A percentile compares a stretch with the other conserved stretches of the same genome.
Evolutionary conservation across 139 green algal species (phyloP).

Genomic region (Chlamydomonas incerta): DNA sequence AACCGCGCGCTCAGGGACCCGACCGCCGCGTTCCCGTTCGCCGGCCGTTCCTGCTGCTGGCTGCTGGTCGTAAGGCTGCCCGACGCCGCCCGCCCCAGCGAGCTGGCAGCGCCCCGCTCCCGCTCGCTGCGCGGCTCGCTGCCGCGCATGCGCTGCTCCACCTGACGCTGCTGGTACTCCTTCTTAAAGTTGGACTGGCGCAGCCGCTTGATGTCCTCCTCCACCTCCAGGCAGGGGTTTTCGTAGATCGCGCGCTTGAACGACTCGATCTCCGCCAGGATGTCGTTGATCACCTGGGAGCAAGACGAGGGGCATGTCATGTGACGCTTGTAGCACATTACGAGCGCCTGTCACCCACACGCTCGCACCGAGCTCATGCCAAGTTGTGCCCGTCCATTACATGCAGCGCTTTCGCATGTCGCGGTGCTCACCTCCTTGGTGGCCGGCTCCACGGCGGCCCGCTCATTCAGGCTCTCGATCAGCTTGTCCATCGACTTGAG

Average conservation of each 20-base stretch:
- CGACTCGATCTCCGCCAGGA: conserved; percentile 35
- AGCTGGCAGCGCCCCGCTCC: neutral
- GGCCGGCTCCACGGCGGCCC: neutral
- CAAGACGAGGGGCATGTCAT: neutral
- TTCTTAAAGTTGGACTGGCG: conserved; percentile 60
- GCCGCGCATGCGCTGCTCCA: conserved; percentile 36
- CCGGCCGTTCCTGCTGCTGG: neutral
- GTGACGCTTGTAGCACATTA: too few relatives aligned
- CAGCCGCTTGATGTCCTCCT: conserved; percentile 54
- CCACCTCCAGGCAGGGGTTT: conserved; percentile 49
- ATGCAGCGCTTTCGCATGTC: too few relatives aligned
- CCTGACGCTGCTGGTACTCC: conserved; percentile 52
- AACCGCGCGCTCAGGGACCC: too few relatives aligned
- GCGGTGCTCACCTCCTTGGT: conserved; percentile 25
- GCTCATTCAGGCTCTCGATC: conserved; percentile 53
- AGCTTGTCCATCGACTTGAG: conserved; percentile 59
- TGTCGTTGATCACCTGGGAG: conserved; percentile 22
- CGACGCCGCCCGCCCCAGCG: too few relatives aligned
- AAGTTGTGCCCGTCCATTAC: too few relatives aligned
- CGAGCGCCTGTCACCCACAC: too few relatives aligned
- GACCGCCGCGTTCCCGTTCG: too few relatives aligned
- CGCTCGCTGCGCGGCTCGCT: neutral
- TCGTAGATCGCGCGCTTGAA: conserved; percentile 54
- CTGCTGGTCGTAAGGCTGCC: too few relatives aligned
- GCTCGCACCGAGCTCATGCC: too few relatives aligned